Evolutionary conservation across 345 rosid genomes (phyloP), one percentile per base, ranked within the genome.

Genomic region (Lenwebbia sp.): DNA sequence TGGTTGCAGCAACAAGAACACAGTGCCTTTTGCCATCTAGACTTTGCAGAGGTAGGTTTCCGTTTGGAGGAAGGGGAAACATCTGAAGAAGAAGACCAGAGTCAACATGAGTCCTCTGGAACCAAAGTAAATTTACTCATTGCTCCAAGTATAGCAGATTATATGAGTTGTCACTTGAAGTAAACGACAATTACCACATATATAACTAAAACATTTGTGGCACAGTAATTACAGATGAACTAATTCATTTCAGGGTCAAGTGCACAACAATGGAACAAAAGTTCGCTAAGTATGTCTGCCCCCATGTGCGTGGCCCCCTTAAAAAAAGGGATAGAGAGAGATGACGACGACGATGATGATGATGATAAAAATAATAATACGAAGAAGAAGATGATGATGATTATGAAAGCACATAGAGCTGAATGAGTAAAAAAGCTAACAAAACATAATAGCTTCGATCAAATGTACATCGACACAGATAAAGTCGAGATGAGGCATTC

Each of bases 1-100:
- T 94, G 90, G 98, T 97, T 83, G 99, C 98, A 87, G 98, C 94
- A 91, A 97, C 89, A 87, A 96, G 93, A 89, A 97, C 89, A 88
- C 99, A 97, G 88, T 97, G 98, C 89, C 94, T 94, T 92, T 94
- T 94, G 74, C 92, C 90, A 85, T 97, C 98, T 62, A 90, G 81
- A 91, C 85, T 93, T 88, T 92, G 93, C 87, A 92, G 96, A 87
- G 90, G 84, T 92, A 91, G 96, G 89, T 90, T 93, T 84, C 95
- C 98, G 84, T 88, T 93, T 78, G 91, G 87, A 87, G 86, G 82
- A 74, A 82, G 55, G 82, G 93, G 86, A 90, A 97, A 96, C 98
- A 96, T 95, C 98, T 97, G 92, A 86, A 28, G 13, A 84, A 82
- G 86, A 84, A 50, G 47, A 84, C 88, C 90, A 84, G 21, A 82